phyloP scores from a whole-genome alignment of 1,284 basidiomycete genomes.

The Phlebopus sp. region DNA sequence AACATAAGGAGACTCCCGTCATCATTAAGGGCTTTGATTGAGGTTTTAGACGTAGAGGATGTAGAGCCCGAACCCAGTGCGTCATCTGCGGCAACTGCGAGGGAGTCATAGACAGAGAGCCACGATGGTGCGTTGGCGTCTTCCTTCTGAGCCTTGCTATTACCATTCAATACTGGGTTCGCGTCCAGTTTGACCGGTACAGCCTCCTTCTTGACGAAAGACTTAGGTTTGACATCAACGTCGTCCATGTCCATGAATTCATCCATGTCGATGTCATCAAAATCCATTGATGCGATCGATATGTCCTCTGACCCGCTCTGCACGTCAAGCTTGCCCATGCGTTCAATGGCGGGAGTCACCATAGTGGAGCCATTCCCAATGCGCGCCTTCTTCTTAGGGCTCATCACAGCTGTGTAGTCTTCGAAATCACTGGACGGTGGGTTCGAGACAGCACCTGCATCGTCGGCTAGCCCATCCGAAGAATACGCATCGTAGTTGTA shows the following conservation, averaged over 20 bases:
- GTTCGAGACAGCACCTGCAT: slow-evolving; percentile 30
- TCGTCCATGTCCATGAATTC: slow-evolving; percentile 46
- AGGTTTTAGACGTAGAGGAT: slow-evolving; percentile 39
- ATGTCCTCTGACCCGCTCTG: slow-evolving; percentile 48
- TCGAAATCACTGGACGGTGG: slow-evolving; percentile 49
- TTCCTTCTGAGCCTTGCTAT: slow-evolving; percentile 44
- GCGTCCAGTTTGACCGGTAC: slow-evolving; percentile 29
- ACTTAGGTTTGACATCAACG: slow-evolving; percentile 33
- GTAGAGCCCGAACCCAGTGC: slow-evolving; percentile 49
- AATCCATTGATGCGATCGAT: slow-evolving; percentile 52
- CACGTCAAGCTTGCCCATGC: slow-evolving; percentile 58
- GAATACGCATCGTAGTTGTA: slow-evolving; percentile 43
- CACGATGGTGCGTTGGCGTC: slow-evolving; percentile 58
- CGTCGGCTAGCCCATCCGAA: slow-evolving; percentile 57
- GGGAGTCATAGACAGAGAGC: slow-evolving; percentile 74
- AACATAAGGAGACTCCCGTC: slow-evolving; percentile 89
- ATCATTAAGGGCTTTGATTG: slow-evolving; percentile 61
- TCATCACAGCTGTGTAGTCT: slow-evolving; percentile 46
- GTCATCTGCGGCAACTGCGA: slow-evolving; percentile 54
- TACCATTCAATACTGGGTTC: slow-evolving; percentile 15
- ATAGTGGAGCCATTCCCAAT: slow-evolving; percentile 37
- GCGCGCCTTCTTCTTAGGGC: slow-evolving; percentile 66
- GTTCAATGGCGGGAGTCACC: slow-evolving; percentile 53
- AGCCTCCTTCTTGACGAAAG: slow-evolving; percentile 29
- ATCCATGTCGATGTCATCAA: slow-evolving; percentile 44